phyloP scores from a whole-genome alignment of 306 rosid genomes.

The Lablab purpureus region DNA sequence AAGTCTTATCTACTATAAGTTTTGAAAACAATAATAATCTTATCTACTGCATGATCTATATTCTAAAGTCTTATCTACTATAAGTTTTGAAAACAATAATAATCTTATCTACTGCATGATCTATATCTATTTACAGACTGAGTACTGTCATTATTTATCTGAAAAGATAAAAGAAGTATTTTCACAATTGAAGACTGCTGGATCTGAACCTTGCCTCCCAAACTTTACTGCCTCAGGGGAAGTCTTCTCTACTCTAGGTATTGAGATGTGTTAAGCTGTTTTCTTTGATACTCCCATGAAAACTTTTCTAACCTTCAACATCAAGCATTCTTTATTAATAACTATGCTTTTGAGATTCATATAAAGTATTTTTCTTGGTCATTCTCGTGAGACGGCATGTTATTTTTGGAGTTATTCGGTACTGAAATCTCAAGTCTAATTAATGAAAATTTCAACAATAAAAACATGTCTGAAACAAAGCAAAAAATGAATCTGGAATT shows the following conservation, averaged over 20 bases:
- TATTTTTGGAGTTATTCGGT: background rate
- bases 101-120: background rate
- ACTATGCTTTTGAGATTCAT: background rate
- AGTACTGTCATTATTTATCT: constrained; percentile 18
- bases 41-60: no score
- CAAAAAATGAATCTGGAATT: background rate
- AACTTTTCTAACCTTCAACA: background rate
- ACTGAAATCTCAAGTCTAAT: no score
- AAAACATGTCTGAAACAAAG: background rate
- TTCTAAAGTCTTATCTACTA: background rate
- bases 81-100: background rate
- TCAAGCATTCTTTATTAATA: background rate
- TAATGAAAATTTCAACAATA: background rate
- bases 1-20: background rate
- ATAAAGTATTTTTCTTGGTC: background rate
- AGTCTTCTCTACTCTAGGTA: constrained; percentile 8
- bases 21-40: background rate
- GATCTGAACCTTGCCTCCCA: background rate
- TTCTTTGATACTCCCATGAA: background rate
- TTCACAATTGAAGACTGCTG: background rate
- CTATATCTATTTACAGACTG: constrained; percentile 29
- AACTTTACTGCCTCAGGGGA: constrained; percentile 21
- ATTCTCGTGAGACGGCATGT: background rate
- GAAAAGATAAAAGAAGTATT: background rate
- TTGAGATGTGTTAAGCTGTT: background rate